Evolutionary conservation across 2,329 filamentous ascomycete genomes (phyloP), one percentile per base, ranked within the genome.

Genomic region (Zymoseptoria passerinii): DNA sequence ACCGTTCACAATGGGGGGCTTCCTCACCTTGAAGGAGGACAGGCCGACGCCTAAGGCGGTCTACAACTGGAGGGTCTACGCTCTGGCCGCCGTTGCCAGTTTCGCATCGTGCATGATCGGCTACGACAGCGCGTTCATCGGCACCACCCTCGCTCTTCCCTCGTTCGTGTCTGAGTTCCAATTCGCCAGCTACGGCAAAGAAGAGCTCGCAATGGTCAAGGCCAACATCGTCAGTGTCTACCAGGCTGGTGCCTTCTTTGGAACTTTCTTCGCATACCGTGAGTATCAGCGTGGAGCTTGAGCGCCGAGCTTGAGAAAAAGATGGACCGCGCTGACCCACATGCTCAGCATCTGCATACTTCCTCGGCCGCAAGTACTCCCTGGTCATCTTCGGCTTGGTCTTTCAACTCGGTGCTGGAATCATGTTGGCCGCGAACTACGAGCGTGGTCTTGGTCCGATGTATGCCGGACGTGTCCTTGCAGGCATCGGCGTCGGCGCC

Each of bases 211-310:
- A 28, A 73, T 88, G 3, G 76, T 88, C 52, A 85, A 84, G 67
- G 78, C 85, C 66, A 92, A 92, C 71, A 90, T 92, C 61, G 88
- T 91, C 54, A 90, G 86, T 27, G 82, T 87, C 56, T 92, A 90
- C 75, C 89, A 92, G 73, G 89, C 89, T 8, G 89, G 89, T 59
- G 88, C 88, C 60, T 92, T 94, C 76, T 92, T 92, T 66, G 89
- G 89, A 54, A 83, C 85, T n/a, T 75, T 90, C 48, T 80, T 82
- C 60, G 87, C 84, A 58, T 91, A 88, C 65, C 62, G 53, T 59
- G 35, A 53, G 58, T 53, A n/a, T 16, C 55, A 23, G 13, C 20
- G 9, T 8, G 13, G 40, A 7, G 18, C 23, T 50, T 16, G 16
- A 52, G 7, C n/a, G n/a, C n/a, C 19, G 40, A 7, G 18, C 23